A percentile compares a stretch with the other conserved stretches of the same genome.
Evolutionary conservation across 768 basidiomycete genomes (phyloP).

Genomic region (Russula olivacea): DNA sequence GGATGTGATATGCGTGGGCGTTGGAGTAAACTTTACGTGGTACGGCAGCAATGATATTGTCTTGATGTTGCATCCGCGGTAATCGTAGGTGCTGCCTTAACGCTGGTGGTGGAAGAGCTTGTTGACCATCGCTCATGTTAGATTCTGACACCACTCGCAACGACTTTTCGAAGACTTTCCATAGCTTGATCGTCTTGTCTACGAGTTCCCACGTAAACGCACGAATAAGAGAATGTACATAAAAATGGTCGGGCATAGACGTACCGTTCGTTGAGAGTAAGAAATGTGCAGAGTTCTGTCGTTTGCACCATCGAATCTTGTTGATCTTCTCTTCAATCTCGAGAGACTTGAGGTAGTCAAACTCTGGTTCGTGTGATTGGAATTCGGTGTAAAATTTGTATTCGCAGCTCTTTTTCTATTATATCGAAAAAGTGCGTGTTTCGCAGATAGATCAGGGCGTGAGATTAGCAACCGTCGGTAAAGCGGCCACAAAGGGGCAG

Average conservation of each 20-base stretch:
- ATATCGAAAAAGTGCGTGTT: neutral
- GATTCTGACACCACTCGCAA: constrained; percentile 95
- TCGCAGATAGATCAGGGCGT: constrained; percentile 23
- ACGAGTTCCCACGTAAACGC: neutral
- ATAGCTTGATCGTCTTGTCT: constrained; percentile 99
- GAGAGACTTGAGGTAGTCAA: constrained; percentile 98
- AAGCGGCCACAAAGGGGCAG: constrained; percentile 2
- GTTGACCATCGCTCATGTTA: constrained; percentile 81
- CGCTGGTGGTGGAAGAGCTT: constrained; percentile 58
- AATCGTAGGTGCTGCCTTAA: constrained; percentile 62
- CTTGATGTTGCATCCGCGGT: constrained; percentile 89
- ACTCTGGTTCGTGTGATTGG: constrained; percentile 99
- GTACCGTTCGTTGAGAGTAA: constrained; percentile 93
- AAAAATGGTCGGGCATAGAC: constrained; percentile 24
- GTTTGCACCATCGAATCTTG: constrained; percentile 99
- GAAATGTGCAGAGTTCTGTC: constrained; percentile 97
- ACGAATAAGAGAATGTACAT: constrained; percentile 12
- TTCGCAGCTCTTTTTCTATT: constrained; percentile 98
- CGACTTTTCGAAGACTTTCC: constrained; percentile 99
- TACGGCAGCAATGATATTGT: constrained; percentile 97
- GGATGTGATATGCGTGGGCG: constrained; percentile 99
- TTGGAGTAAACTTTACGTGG: constrained; percentile 99
- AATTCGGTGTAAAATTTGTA: constrained; percentile 99
- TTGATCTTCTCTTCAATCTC: constrained; percentile 99
- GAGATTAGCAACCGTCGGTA: constrained; percentile 9